phyloP scores from a whole-genome alignment of 2,329 filamentous ascomycete genomes.

The Endoconidiophora polonica region DNA sequence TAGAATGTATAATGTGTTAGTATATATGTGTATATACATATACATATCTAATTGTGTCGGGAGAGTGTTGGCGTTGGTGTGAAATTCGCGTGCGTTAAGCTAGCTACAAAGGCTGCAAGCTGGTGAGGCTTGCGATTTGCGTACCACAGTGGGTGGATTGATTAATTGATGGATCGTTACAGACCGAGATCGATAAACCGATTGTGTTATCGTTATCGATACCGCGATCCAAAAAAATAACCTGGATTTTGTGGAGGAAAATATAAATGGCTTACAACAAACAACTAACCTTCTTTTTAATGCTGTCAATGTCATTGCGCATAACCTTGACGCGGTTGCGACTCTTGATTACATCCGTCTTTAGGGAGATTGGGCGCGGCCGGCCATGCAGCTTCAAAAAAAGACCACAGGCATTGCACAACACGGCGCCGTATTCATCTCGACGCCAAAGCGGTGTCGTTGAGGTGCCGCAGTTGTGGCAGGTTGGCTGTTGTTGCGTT shows the following conservation, averaged over 20 bases:
- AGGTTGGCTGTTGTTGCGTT: conserved; percentile 64
- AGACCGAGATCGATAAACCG: neutral
- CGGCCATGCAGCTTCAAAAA: conserved; percentile 95
- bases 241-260: neutral
- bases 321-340: conserved; percentile 91
- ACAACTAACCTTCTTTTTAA: conserved; percentile 47
- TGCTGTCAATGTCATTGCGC: conserved; percentile 45
- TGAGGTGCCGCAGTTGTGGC: conserved; percentile 89
- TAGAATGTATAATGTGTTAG: neutral
- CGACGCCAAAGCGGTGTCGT: conserved; percentile 94
- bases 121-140: neutral
- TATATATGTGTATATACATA: neutral
- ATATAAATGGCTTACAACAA: neutral
- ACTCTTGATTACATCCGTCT: conserved; percentile 99
- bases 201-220: conserved; percentile 9
- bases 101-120: too few species aligned
- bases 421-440: conserved; percentile 86
- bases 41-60: neutral
- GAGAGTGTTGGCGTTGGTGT: neutral
- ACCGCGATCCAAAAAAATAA: neutral
- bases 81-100: too few species aligned
- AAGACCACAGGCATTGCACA: conserved; percentile 95
- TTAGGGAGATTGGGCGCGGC: conserved; percentile 83
- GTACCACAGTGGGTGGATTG: neutral
- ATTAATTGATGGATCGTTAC: neutral